Percentiles rank a stretch among this genome's conserved stretches.
Conservation (phyloP, 768 basidiomycete genomes). For the Rickenella mellea region DNA sequence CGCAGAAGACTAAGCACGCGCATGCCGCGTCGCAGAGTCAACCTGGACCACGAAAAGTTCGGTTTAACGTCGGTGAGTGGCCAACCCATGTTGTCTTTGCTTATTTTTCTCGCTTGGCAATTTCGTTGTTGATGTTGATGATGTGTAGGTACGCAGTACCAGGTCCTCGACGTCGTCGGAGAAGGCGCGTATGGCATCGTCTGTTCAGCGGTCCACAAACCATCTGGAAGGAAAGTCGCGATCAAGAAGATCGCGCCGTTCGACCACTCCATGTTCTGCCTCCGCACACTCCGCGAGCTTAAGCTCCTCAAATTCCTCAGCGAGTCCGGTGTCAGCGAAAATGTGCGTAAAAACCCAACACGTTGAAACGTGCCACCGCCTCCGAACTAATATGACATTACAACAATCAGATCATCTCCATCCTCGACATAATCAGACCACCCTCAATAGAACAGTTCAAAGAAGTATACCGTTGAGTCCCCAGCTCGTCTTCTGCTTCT, state of each 20-base stretch:
- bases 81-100: slow-evolving; percentile 14
- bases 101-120: slow-evolving; percentile 10
- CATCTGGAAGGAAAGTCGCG: slow-evolving; percentile 85
- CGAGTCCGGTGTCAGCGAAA: slow-evolving; percentile 84
- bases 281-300: slow-evolving; percentile 65
- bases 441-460: slow-evolving; percentile 74
- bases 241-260: slow-evolving; percentile 96
- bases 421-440: slow-evolving; percentile 83
- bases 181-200: slow-evolving; percentile 95
- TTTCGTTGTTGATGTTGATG: slow-evolving; percentile 16
- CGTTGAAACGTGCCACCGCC: not conserved
- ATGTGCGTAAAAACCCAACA: slow-evolving; percentile 32
- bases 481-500: slow-evolving; percentile 1
- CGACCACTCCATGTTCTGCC: slow-evolving; percentile 92
- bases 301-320: slow-evolving; percentile 70
- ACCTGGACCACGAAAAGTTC: slow-evolving; percentile 69
- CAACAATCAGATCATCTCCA: slow-evolving; percentile 68
- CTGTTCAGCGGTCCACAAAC: slow-evolving; percentile 82
- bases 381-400: slow-evolving; percentile 3
- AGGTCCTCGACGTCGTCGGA: slow-evolving; percentile 80
- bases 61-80: slow-evolving; percentile 72
- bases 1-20: slow-evolving; percentile 37
- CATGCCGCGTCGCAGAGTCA: slow-evolving; percentile 35
- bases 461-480: slow-evolving; percentile 59
- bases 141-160: slow-evolving; percentile 55